phyloP scores from a whole-genome alignment of 371 early-diverging fungal genomes.

The Chytridiales sp. region DNA sequence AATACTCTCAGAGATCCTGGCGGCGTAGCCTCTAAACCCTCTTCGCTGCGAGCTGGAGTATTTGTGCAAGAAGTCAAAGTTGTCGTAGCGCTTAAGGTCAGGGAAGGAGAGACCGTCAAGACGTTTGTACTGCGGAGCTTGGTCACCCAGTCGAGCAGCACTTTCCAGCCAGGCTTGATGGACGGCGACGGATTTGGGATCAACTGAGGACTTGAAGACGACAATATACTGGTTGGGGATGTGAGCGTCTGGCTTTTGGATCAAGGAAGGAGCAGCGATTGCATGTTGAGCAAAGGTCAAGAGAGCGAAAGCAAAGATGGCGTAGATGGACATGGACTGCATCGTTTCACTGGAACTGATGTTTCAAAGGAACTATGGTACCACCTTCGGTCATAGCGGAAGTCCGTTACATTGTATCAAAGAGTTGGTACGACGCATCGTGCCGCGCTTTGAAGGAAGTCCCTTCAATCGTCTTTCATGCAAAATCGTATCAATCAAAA shows the following conservation, averaged over 20 bases:
- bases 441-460: too few relatives aligned
- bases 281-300: too few relatives aligned
- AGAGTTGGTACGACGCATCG: too few relatives aligned
- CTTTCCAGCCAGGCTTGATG: background rate
- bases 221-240: conserved; percentile 85
- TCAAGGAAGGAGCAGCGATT: too few relatives aligned
- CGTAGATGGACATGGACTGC: too few relatives aligned
- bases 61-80: background rate
- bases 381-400: too few relatives aligned
- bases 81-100: background rate
- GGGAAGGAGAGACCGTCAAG: background rate
- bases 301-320: too few relatives aligned
- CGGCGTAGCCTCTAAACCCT: conserved; percentile 1
- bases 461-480: too few relatives aligned
- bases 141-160: background rate
- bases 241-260: too few relatives aligned
- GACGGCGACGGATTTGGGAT: background rate
- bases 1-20: background rate
- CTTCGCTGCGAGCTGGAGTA: too few relatives aligned
- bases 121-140: background rate
- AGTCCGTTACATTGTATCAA: too few relatives aligned
- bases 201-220: conserved; percentile 66
- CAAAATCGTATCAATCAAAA: background rate
- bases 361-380: too few relatives aligned
- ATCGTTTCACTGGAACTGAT: conserved; percentile 66